phyloP scores from a whole-genome alignment of 192 early-diverging fungal genomes.

The Lunasporangiospora selenospora region DNA sequence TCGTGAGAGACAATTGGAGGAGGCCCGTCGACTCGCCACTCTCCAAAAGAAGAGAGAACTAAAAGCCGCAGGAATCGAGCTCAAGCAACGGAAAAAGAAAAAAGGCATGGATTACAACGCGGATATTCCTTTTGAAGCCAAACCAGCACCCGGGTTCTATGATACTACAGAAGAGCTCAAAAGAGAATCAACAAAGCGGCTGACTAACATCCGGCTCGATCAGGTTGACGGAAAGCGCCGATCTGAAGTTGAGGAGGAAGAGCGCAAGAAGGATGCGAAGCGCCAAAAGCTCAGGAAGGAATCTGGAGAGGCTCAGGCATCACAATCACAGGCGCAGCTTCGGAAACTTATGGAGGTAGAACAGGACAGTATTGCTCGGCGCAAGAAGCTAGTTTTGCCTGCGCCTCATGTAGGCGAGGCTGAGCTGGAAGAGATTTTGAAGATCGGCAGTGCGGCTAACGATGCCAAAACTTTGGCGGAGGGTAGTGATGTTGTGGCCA shows the following conservation, averaged over 20 bases:
- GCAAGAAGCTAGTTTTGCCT: constrained; percentile 83
- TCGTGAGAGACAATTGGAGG: constrained; percentile 96
- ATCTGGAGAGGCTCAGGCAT: constrained; percentile 46
- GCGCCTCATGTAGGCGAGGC: constrained; percentile 89
- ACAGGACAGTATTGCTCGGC: constrained; percentile 64
- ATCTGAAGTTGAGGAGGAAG: constrained; percentile 83
- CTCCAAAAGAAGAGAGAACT: constrained; percentile 96
- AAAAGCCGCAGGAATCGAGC: constrained; percentile 97
- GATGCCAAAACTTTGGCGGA: constrained; percentile 74
- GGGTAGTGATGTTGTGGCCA: constrained; percentile 61
- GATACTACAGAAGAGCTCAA: constrained; percentile 88
- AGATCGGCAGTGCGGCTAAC: constrained; percentile 81
- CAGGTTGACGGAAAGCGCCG: constrained; percentile 89
- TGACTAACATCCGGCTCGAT: constrained; percentile 75
- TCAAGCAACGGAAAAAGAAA: constrained; percentile 72
- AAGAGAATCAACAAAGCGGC: constrained; percentile 64
- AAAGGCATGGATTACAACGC: constrained; percentile 93
- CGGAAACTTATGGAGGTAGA: constrained; percentile 73
- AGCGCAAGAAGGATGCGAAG: constrained; percentile 82
- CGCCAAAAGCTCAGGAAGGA: constrained; percentile 65
- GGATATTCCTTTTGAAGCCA: constrained; percentile 94
- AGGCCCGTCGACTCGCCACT: constrained; percentile 86
- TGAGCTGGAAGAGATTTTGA: constrained; percentile 80
- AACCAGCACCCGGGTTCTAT: constrained; percentile 89
- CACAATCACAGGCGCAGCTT: constrained; percentile 52